A percentile compares a stretch with the other conserved stretches of the same genome.
These are phyloP conservation scores for Tieghemostelium lacteum DNA, from an alignment of 78 protist genomes.

Conservation along the genomic window DNA sequence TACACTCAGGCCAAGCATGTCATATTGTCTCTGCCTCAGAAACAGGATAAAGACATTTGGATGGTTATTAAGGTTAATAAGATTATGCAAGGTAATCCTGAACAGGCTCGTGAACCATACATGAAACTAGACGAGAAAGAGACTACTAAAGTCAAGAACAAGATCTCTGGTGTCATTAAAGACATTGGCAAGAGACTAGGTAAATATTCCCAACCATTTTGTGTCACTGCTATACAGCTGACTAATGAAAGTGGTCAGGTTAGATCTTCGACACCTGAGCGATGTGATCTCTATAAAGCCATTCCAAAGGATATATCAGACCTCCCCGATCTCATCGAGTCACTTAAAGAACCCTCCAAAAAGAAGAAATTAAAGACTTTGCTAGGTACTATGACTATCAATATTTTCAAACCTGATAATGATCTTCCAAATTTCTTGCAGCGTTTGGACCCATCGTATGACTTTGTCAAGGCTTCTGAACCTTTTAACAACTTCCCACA, in stretches of 20 bases:
- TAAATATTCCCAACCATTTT: conserved; percentile 30
- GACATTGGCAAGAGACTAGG: conserved; percentile 58
- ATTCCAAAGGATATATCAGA: conserved; percentile 43
- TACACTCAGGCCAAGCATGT: conserved; percentile 54
- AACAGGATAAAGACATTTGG: conserved; percentile 62
- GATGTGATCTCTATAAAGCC: conserved; percentile 18
- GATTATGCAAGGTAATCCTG: conserved; percentile 74
- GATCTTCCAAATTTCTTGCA: conserved; percentile 30
- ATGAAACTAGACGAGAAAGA: conserved; percentile 44
- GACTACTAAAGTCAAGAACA: conserved; percentile 21
- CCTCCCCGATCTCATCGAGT: conserved; percentile 37
- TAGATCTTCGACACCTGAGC: not conserved
- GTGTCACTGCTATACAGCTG: conserved; percentile 17
- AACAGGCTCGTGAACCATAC: conserved; percentile 39
- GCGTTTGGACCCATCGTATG: conserved; percentile 63
- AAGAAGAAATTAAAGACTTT: conserved; percentile 44
- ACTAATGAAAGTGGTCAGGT: conserved; percentile 22
- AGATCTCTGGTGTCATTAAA: conserved; percentile 11
- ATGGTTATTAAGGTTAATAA: conserved; percentile 37
- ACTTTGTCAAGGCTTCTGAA: conserved; percentile 6
- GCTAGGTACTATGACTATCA: conserved; percentile 35
- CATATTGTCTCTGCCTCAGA: conserved; percentile 35
- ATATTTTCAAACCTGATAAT: conserved; percentile 30
- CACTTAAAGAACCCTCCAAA: conserved; percentile 25
- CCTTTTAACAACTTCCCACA: conserved; percentile 21